These are phyloP conservation scores for Noccaea bulbosa DNA, from an alignment of 345 rosid species.

Conservation along the genomic window DNA sequence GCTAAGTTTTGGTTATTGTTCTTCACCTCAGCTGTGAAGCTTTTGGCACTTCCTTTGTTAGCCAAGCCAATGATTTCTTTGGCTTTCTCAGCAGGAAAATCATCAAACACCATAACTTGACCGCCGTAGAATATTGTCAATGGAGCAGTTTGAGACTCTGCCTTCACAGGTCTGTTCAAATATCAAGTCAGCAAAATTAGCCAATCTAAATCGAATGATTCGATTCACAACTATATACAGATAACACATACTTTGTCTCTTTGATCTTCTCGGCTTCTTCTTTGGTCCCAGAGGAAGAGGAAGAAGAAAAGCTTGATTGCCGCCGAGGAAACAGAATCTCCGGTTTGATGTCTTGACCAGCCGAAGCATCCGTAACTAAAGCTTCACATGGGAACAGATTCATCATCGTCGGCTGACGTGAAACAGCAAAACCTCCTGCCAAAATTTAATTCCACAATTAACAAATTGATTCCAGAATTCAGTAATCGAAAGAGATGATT, in stretches of 20 bases:
- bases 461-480: background rate
- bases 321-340: constrained; percentile 68
- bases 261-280: constrained; percentile 46
- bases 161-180: constrained; percentile 40
- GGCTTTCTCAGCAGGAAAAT: constrained; percentile 76
- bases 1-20: constrained; percentile 25
- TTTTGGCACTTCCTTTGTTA: constrained; percentile 51
- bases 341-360: constrained; percentile 45
- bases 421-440: constrained; percentile 33
- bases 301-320: constrained; percentile 50
- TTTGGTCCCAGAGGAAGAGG: constrained; percentile 43
- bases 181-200: constrained; percentile 15
- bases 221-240: background rate
- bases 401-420: constrained; percentile 52
- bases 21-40: constrained; percentile 19
- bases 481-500: background rate
- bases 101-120: constrained; percentile 71
- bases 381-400: constrained; percentile 60
- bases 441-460: background rate
- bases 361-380: constrained; percentile 20
- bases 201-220: background rate
- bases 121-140: constrained; percentile 90
- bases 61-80: constrained; percentile 76
- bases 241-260: constrained; percentile 50
- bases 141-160: constrained; percentile 53